phyloP scores from a whole-genome alignment of 805 yeast genomes.

The Wickerhamiella domercqiae region DNA sequence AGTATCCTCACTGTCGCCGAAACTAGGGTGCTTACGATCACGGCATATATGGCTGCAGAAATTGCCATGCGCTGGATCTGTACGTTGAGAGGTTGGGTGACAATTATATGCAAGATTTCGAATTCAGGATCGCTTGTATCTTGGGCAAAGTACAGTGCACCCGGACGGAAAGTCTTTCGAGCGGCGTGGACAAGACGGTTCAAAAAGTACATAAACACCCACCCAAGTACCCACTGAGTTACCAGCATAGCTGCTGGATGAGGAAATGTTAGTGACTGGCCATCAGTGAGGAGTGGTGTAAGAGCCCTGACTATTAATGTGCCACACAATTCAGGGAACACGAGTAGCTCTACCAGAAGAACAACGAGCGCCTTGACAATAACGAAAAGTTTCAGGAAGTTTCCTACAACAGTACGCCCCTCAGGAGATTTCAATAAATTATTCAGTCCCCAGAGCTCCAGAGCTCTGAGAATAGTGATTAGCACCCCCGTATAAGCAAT shows the following conservation, averaged over 20 bases:
- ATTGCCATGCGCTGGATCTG: constrained; percentile 65
- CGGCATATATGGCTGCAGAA: constrained; percentile 30
- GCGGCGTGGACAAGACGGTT: constrained; percentile 79
- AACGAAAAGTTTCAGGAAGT: constrained; percentile 22
- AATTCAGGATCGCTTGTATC: constrained; percentile 91
- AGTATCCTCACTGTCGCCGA: constrained; percentile 29
- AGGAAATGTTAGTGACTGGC: constrained; percentile 4
- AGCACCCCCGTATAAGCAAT: background rate
- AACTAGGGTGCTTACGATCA: constrained; percentile 60
- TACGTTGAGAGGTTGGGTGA: constrained; percentile 55
- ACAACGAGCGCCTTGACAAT: constrained; percentile 62
- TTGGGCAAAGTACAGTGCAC: constrained; percentile 79
- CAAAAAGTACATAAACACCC: constrained; percentile 72
- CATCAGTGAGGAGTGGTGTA: constrained; percentile 33
- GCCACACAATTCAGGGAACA: constrained; percentile 83
- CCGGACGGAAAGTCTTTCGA: constrained; percentile 65
- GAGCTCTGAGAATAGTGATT: constrained; percentile 1
- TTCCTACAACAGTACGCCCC: constrained; percentile 6
- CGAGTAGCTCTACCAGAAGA: constrained; percentile 62
- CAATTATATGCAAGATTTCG: constrained; percentile 71
- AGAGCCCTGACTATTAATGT: constrained; percentile 52
- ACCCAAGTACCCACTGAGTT: constrained; percentile 57
- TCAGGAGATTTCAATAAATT: constrained; percentile 4
- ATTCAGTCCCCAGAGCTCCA: constrained; percentile 6
- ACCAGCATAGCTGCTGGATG: constrained; percentile 8